Conservation (phyloP, 1,284 basidiomycete genomes). For the Schizophyllum amplum region DNA sequence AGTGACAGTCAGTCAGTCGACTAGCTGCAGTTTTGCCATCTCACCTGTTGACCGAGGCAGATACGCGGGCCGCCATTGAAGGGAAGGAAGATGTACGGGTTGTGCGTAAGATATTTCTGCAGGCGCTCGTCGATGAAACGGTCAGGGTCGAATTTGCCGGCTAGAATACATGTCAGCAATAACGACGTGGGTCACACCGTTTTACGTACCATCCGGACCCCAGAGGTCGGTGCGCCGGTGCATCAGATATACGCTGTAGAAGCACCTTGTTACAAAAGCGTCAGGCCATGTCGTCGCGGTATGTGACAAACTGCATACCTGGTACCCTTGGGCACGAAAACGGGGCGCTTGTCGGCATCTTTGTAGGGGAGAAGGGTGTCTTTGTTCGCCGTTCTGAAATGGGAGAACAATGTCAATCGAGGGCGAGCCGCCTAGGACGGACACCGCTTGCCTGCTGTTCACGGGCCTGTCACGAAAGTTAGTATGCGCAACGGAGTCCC, state of each 20-base stretch:
- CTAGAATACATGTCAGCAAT: not conserved
- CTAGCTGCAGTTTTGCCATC: constrained; percentile 12
- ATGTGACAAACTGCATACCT: not conserved
- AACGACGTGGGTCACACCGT: not conserved
- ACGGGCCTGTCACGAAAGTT: constrained; percentile 36
- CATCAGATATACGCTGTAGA: constrained; percentile 18
- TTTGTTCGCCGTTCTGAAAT: not conserved
- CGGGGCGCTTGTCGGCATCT: constrained; percentile 2
- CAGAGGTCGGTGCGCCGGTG: constrained; percentile 22
- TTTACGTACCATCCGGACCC: constrained; percentile 21
- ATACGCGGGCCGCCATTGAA: no score
- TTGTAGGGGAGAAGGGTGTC: not conserved
- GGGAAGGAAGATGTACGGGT: no score
- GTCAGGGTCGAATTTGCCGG: no score
- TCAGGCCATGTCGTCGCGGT: not conserved
- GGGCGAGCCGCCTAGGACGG: no score
- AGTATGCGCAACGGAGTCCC: no score
- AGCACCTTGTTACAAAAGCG: constrained; percentile 12
- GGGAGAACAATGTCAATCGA: no score
- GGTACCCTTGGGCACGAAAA: constrained; percentile 4
- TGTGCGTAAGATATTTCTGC: no score
- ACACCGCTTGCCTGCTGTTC: constrained; percentile 38
- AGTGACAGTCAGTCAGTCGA: no score
- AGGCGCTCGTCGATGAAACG: no score
- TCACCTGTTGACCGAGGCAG: no score